phyloP scores from a whole-genome alignment of 192 early-diverging fungal species.

The Umbelopsis sp. region DNA sequence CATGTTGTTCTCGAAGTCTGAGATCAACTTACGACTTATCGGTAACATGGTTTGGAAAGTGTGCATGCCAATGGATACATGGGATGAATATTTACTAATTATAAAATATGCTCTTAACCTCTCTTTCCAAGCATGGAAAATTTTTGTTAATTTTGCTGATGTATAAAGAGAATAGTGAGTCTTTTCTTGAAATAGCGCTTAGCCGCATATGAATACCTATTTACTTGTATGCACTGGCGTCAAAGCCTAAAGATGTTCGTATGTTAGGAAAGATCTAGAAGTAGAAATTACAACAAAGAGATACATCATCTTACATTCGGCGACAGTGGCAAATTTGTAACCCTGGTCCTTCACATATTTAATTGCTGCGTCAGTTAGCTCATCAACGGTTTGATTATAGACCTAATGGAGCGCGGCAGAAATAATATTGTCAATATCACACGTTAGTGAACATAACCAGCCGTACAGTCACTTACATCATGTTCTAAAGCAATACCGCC shows the following conservation, averaged over 20 bases:
- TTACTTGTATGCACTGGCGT: neutral
- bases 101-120: too few species aligned
- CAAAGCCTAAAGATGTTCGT: neutral
- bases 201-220: neutral
- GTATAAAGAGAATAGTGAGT: too few species aligned
- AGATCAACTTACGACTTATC: too few species aligned
- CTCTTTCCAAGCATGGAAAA: too few species aligned
- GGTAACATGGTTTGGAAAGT: too few species aligned
- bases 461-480: slow-evolving; percentile 33
- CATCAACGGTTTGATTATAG: slow-evolving; percentile 36
- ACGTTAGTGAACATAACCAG: neutral
- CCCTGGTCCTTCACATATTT: slow-evolving; percentile 28
- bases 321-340: slow-evolving; percentile 52
- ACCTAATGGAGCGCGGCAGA: too few species aligned
- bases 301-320: slow-evolving; percentile 27
- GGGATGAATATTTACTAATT: too few species aligned
- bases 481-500: slow-evolving; percentile 44
- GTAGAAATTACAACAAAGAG: neutral
- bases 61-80: too few species aligned
- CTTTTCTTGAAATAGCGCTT: too few species aligned
- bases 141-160: too few species aligned
- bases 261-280: neutral
- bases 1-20: too few species aligned
- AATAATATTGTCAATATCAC: neutral
- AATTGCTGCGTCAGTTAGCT: slow-evolving; percentile 44